Conservation (phyloP, 768 basidiomycete genomes). For the Obba rivulosa region DNA sequence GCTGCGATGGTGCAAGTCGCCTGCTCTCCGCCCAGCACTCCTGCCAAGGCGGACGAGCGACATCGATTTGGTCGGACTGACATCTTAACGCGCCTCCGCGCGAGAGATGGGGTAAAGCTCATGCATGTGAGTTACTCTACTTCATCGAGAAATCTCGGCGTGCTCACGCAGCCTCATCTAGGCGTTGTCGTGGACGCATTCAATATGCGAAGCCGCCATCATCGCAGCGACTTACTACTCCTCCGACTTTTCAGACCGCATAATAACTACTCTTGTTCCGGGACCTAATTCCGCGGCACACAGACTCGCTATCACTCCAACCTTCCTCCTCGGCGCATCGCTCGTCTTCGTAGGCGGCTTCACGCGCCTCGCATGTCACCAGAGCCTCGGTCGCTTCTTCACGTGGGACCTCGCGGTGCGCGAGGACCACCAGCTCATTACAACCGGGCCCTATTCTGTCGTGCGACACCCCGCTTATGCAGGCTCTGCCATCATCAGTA, state of each 20-base stretch:
- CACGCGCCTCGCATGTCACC: slow-evolving; percentile 8
- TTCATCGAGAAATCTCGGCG: too few species aligned
- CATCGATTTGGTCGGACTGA: slow-evolving; percentile 1
- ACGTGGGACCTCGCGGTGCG: slow-evolving; percentile 10
- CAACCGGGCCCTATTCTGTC: slow-evolving; percentile 18
- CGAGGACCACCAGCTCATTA: slow-evolving; percentile 13
- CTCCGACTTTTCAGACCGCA: background rate
- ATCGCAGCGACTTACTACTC: background rate
- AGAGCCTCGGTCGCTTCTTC: slow-evolving; percentile 13
- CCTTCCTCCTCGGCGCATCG: slow-evolving; percentile 2
- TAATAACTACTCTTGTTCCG: background rate
- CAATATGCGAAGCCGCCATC: slow-evolving; percentile 1
- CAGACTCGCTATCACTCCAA: slow-evolving; percentile 1
- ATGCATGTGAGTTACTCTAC: too few species aligned
- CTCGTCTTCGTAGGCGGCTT: background rate
- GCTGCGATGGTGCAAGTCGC: slow-evolving; percentile 2
- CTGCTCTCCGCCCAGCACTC: slow-evolving; percentile 3
- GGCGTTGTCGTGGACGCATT: background rate
- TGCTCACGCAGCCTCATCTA: background rate
- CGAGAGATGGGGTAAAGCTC: background rate
- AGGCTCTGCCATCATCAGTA: background rate
- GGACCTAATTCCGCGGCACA: background rate
- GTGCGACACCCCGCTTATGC: slow-evolving; percentile 21
- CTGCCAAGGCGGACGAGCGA: slow-evolving; percentile 2
- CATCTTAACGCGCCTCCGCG: background rate